Conservation (phyloP, 192 early-diverging fungal species). For the Umbelopsis sp. region DNA sequence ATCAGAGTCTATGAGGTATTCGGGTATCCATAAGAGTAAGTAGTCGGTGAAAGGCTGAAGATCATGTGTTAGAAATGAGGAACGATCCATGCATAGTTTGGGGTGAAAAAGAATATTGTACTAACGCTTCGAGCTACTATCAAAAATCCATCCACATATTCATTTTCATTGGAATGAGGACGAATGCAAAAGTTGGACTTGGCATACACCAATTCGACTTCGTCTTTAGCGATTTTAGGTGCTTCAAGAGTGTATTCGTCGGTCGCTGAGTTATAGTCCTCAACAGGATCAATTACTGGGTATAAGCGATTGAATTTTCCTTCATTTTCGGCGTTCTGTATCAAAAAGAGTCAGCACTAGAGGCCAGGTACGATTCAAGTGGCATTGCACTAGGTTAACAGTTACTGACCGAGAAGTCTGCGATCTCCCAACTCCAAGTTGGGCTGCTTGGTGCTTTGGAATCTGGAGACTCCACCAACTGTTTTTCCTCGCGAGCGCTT, state of each 20-base stretch:
- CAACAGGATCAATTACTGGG: slow-evolving; percentile 5
- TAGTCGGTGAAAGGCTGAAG: slow-evolving; percentile 10
- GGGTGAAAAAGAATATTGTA: background rate
- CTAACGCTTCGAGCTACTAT: slow-evolving; percentile 18
- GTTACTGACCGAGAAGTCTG: slow-evolving; percentile 1
- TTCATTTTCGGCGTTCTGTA: slow-evolving; percentile 1
- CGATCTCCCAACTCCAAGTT: slow-evolving; percentile 21
- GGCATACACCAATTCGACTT: slow-evolving; percentile 24
- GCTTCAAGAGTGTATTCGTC: background rate
- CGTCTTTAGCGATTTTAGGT: slow-evolving; percentile 18
- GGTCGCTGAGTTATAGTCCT: background rate
- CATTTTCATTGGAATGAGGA: background rate
- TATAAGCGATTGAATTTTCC: slow-evolving; percentile 2
- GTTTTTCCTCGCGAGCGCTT: background rate
- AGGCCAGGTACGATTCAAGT: background rate
- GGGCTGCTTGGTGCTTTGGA: slow-evolving; percentile 2
- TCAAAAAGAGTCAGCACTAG: background rate
- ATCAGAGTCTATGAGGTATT: slow-evolving; percentile 28
- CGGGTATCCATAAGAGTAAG: slow-evolving; percentile 32
- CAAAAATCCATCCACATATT: slow-evolving; percentile 26
- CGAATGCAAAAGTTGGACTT: slow-evolving; percentile 31
- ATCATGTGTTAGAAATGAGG: background rate
- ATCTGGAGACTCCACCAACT: slow-evolving; percentile 2
- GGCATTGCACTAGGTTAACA: background rate
- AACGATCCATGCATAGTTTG: background rate